Conservation (phyloP, 306 rosid species). For the Malus sylvestris region DNA sequence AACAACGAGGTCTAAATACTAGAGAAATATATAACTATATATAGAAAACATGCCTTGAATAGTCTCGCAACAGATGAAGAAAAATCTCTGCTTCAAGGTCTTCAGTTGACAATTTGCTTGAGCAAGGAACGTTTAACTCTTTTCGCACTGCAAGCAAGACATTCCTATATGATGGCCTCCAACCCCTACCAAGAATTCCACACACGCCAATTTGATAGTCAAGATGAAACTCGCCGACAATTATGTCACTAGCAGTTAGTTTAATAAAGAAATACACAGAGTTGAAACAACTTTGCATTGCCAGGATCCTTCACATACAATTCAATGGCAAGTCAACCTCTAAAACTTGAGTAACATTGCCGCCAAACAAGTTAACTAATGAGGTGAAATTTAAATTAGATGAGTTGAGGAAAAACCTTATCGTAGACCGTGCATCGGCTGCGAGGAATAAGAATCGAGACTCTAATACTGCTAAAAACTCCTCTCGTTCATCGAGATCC, state of each 20-base stretch:
- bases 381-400: not conserved
- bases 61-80: constrained; percentile 69
- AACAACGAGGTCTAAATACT: not conserved
- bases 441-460: constrained; percentile 87
- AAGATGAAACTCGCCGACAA: not conserved
- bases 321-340: not conserved
- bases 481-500: constrained; percentile 70
- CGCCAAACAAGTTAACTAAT: not conserved
- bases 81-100: constrained; percentile 93
- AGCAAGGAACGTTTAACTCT: constrained; percentile 64
- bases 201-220: constrained; percentile 1
- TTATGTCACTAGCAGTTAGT: not conserved
- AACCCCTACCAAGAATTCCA: constrained; percentile 56
- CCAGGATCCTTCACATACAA: not conserved
- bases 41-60: constrained; percentile 36
- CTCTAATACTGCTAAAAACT: constrained; percentile 58
- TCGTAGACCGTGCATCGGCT: constrained; percentile 82
- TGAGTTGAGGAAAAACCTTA: constrained; percentile 40
- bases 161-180: constrained; percentile 93
- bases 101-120: constrained; percentile 58
- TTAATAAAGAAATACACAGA: not conserved
- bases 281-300: not conserved
- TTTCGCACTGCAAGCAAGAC: constrained; percentile 73
- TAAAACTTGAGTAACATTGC: not conserved
- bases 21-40: not conserved